Conservation (phyloP, 805 yeast genomes). For the Myxozyma kluyveri region DNA sequence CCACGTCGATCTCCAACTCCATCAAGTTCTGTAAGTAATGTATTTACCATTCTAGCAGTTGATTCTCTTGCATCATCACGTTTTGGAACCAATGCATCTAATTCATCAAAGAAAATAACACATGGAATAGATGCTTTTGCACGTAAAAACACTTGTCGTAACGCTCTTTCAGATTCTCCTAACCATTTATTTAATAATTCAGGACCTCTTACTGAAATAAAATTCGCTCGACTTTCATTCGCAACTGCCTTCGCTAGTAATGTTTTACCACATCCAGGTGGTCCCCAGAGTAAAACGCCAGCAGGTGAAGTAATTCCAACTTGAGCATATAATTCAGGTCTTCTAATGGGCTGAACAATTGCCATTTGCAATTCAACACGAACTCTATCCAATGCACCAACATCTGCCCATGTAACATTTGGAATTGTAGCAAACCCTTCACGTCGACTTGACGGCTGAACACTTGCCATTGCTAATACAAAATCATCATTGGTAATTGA, state of each 20-base stretch:
- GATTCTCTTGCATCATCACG: conserved; percentile 87
- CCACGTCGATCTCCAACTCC: conserved; percentile 92
- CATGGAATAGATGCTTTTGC: conserved; percentile 94
- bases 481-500: conserved; percentile 79
- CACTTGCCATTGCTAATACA: conserved; percentile 77
- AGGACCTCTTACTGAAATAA: conserved; percentile 94
- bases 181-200: conserved; percentile 91
- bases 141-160: conserved; percentile 86
- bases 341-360: conserved; percentile 90
- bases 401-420: conserved; percentile 92
- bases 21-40: conserved; percentile 88
- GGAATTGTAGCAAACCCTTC: conserved; percentile 99
- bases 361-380: conserved; percentile 95
- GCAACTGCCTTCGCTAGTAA: conserved; percentile 96
- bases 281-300: conserved; percentile 98
- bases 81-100: conserved; percentile 93
- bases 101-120: conserved; percentile 90
- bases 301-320: conserved; percentile 97
- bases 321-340: conserved; percentile 82
- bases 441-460: conserved; percentile 96
- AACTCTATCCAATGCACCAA: conserved; percentile 80
- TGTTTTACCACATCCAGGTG: conserved; percentile 99
- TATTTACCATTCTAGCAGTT: conserved; percentile 90
- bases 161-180: conserved; percentile 93
- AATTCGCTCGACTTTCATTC: conserved; percentile 92